Percentiles rank a stretch among this genome's conserved stretches.
phyloP scores from a whole-genome alignment of 306 rosid species.

The Benincasa hispida region DNA sequence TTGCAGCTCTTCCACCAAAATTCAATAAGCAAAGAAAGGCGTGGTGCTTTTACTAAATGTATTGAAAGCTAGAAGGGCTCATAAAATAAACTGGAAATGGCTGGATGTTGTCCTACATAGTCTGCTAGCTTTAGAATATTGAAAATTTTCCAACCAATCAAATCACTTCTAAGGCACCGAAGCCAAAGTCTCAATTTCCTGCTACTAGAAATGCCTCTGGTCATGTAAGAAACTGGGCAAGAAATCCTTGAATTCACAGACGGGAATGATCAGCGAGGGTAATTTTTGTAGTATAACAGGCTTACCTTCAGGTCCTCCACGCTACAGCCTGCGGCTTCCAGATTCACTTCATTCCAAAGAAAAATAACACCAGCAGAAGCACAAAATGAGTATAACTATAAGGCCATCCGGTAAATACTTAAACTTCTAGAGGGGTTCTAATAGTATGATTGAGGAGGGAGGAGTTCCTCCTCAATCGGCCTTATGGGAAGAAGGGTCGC shows the following conservation, averaged over 20 bases:
- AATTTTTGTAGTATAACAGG: not conserved
- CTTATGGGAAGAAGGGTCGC: too few species aligned
- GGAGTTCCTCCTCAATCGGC: too few species aligned
- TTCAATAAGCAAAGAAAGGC: not conserved
- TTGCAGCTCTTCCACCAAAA: not conserved
- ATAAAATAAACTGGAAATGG: not conserved
- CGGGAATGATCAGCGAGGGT: not conserved
- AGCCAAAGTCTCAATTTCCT: not conserved
- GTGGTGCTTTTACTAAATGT: not conserved
- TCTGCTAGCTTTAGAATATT: not conserved
- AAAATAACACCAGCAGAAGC: not conserved
- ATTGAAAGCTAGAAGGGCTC: not conserved
- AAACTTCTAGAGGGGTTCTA: not conserved
- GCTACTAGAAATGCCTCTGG: not conserved
- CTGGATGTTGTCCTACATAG: not conserved
- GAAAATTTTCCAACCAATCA: not conserved
- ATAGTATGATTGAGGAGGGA: too few species aligned
- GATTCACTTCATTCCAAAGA: not conserved
- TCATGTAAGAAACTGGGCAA: not conserved
- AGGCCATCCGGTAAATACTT: not conserved
- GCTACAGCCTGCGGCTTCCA: not conserved
- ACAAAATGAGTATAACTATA: not conserved
- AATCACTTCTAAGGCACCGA: not conserved
- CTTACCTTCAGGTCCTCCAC: not conserved
- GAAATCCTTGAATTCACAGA: not conserved